Conservation (phyloP, 441 rosid genomes). For the Mallotus japonicus region DNA sequence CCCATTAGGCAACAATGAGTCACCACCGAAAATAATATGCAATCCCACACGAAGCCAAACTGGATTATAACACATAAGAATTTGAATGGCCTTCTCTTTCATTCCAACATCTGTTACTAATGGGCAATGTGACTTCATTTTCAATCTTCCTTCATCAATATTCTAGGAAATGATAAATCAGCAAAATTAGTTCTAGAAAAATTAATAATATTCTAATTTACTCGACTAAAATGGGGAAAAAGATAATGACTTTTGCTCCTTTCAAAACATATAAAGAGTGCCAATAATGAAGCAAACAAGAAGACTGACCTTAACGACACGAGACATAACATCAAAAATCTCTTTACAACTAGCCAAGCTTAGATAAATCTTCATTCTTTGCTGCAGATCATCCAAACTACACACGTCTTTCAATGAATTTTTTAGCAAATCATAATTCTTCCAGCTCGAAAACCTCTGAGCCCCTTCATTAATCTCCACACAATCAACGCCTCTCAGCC, state of each 20-base stretch:
- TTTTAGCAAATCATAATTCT: slow-evolving; percentile 38
- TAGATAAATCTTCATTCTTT: slow-evolving; percentile 63
- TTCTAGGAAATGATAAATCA: slow-evolving; percentile 42
- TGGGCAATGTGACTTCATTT: slow-evolving; percentile 82
- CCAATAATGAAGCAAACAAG: neutral
- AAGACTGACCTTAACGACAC: slow-evolving; percentile 59
- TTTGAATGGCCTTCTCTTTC: slow-evolving; percentile 66
- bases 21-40: slow-evolving; percentile 76
- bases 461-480: slow-evolving; percentile 24
- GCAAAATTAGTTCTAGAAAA: neutral
- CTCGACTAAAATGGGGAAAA: neutral
- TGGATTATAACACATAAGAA: slow-evolving; percentile 69
- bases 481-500: slow-evolving; percentile 40
- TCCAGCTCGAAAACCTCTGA: slow-evolving; percentile 35
- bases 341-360: slow-evolving; percentile 67
- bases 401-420: slow-evolving; percentile 69
- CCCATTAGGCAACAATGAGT: slow-evolving; percentile 57
- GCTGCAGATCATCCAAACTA: slow-evolving; percentile 81
- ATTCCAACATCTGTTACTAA: slow-evolving; percentile 85
- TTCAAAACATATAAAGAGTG: too few species aligned
- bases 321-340: slow-evolving; percentile 60
- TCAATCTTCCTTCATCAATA: slow-evolving; percentile 89
- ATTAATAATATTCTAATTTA: neutral
- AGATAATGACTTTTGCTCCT: neutral
- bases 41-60: slow-evolving; percentile 86